phyloP scores from a whole-genome alignment of 805 yeast genomes.

The Maudiozyma serrabonitensis region DNA sequence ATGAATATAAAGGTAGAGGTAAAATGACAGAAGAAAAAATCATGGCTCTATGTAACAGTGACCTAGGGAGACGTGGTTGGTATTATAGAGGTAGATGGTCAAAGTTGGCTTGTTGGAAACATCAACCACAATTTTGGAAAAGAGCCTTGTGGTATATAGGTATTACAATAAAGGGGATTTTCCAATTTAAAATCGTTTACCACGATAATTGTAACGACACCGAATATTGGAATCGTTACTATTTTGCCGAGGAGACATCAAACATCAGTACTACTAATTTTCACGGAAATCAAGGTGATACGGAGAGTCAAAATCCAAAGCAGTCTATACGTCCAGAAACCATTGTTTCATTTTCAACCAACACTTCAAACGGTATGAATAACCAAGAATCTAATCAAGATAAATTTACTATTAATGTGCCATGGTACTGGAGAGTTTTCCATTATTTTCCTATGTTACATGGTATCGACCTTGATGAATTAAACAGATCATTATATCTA shows the following conservation, averaged over 20 bases:
- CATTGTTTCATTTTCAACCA: not conserved
- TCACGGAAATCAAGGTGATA: not conserved
- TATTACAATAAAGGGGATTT: slow-evolving; percentile 13
- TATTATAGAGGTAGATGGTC: slow-evolving; percentile 23
- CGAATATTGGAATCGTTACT: slow-evolving; percentile 17
- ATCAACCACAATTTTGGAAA: slow-evolving; percentile 18
- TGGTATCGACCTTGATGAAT: slow-evolving; percentile 28
- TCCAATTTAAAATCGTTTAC: slow-evolving; percentile 9
- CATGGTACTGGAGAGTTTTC: slow-evolving; percentile 20
- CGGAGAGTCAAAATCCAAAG: not conserved
- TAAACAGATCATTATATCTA: slow-evolving; percentile 18
- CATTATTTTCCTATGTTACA: slow-evolving; percentile 24
- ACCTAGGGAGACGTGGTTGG: slow-evolving; percentile 26
- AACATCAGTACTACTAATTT: not conserved
- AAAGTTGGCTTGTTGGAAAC: slow-evolving; percentile 22
- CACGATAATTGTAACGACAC: slow-evolving; percentile 22
- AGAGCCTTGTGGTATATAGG: slow-evolving; percentile 19
- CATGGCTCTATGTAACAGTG: slow-evolving; percentile 14
- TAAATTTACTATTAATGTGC: slow-evolving; percentile 6
- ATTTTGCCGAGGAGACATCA: slow-evolving; percentile 3
- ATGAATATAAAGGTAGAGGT: slow-evolving; percentile 17
- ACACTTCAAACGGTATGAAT: not conserved
- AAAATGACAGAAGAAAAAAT: slow-evolving; percentile 21
- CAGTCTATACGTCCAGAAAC: not conserved
- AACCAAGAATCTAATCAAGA: not conserved